phyloP scores from a whole-genome alignment of 1,284 basidiomycete genomes.

The Apiotrichum gracile region DNA sequence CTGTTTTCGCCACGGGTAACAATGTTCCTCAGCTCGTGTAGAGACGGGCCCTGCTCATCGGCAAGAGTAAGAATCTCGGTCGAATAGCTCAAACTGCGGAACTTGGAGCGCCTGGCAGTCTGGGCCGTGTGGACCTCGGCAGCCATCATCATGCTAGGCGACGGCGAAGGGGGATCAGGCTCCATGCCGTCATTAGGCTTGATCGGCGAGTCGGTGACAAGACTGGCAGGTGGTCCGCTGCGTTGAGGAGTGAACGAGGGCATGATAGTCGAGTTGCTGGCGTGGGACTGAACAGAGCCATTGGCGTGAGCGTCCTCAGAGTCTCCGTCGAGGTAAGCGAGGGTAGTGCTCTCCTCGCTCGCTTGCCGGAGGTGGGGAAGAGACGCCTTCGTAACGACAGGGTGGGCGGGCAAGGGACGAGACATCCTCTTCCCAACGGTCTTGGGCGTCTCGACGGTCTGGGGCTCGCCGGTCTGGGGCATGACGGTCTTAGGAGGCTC shows the following conservation, averaged over 20 bases:
- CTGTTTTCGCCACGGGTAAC: neutral
- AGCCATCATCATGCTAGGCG: neutral
- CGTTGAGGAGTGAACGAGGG: too few relatives aligned
- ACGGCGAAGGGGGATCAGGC: neutral
- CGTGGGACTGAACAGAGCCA: neutral
- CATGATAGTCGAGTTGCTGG: neutral
- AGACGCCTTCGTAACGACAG: neutral
- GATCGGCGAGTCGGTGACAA: neutral
- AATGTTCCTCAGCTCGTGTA: neutral
- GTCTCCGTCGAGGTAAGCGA: neutral
- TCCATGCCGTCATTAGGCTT: neutral
- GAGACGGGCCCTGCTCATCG: neutral
- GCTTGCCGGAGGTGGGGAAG: neutral
- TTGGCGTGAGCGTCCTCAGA: neutral
- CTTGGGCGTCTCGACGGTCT: too few relatives aligned
- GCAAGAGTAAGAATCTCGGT: neutral
- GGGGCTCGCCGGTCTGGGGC: too few relatives aligned
- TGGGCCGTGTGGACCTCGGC: constrained; percentile 1
- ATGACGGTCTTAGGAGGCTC: too few relatives aligned
- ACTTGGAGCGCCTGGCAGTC: neutral
- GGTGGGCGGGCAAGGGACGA: too few relatives aligned
- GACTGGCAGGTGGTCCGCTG: too few relatives aligned
- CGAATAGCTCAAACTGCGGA: neutral
- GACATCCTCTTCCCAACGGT: too few relatives aligned
- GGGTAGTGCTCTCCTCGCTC: neutral